Evolutionary conservation across 2,329 filamentous ascomycete species (phyloP).

Genomic region (Lachnellula subtilissima): DNA sequence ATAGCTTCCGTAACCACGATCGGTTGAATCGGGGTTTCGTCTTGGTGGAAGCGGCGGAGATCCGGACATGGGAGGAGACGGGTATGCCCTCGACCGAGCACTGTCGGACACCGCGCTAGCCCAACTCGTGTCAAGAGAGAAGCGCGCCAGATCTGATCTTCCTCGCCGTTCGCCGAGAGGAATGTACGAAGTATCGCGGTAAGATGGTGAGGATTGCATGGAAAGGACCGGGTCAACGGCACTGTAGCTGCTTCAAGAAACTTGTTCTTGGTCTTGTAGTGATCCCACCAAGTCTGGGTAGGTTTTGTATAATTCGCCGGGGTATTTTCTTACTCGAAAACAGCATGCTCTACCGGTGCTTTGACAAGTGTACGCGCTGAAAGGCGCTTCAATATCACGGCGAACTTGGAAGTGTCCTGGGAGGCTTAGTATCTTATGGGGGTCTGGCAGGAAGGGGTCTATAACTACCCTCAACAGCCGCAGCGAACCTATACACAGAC

Average conservation of each 20-base stretch:
- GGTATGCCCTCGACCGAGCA: conserved; percentile 57
- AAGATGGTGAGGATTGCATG: conserved; percentile 51
- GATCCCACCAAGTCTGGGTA: conserved; percentile 10
- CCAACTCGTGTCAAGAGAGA: conserved; percentile 53
- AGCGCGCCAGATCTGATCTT: conserved; percentile 49
- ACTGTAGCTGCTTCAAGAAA: conserved; percentile 13
- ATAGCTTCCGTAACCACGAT: conserved; percentile 47
- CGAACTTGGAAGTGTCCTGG: not conserved
- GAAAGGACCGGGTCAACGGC: conserved; percentile 29
- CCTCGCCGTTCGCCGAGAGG: conserved; percentile 56
- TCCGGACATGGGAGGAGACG: conserved; percentile 71
- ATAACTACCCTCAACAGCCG: not conserved
- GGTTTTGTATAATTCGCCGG: conserved; percentile 12
- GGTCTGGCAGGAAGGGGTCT: not conserved
- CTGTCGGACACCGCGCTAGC: conserved; percentile 50
- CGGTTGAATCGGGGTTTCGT: conserved; percentile 52
- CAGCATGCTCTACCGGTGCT: conserved; percentile 16
- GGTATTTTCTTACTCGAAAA: conserved; percentile 4
- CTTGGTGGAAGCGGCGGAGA: conserved; percentile 58
- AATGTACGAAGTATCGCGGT: conserved; percentile 35
- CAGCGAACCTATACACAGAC: not conserved
- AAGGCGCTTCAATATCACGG: not conserved
- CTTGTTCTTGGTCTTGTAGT: conserved; percentile 15
- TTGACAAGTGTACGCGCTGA: not conserved
- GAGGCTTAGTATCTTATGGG: conserved; percentile 1